Percentiles rank a stretch among this genome's conserved stretches.
These are phyloP conservation scores for Erodium moschatum DNA, from an alignment of 441 rosid genomes.

Conservation along the genomic window DNA sequence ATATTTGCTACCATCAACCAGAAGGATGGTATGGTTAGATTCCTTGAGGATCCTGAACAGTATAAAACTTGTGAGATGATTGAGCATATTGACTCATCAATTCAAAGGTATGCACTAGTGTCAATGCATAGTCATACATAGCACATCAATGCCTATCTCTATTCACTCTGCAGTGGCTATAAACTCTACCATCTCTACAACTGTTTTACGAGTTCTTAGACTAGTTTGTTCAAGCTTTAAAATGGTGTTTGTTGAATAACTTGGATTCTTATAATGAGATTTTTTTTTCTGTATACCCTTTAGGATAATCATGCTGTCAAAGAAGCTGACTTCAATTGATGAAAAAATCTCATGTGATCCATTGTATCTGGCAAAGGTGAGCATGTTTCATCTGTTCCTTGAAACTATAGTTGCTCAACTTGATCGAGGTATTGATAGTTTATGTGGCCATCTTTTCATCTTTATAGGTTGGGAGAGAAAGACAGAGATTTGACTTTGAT, in stretches of 20 bases:
- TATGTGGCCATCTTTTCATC: conserved; percentile 6
- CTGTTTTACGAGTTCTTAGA: not conserved
- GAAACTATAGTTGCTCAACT: not conserved
- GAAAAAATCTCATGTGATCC: conserved; percentile 71
- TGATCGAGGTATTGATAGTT: conserved; percentile 9
- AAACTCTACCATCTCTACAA: too few relatives aligned
- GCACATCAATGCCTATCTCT: too few relatives aligned
- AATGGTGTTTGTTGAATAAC: not conserved
- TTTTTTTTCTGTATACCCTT: not conserved
- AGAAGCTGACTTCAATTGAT: conserved; percentile 71
- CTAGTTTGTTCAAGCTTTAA: not conserved
- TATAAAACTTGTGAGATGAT: conserved; percentile 86
- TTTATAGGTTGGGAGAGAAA: conserved; percentile 71
- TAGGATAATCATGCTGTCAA: conserved; percentile 81
- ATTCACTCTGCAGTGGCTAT: too few relatives aligned
- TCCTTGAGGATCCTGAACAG: conserved; percentile 93
- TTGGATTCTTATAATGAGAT: not conserved
- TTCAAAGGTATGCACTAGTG: conserved; percentile 51
- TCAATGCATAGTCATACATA: too few relatives aligned
- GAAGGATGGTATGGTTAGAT: conserved; percentile 97
- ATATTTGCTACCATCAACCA: conserved; percentile 92
- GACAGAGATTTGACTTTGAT: conserved; percentile 81
- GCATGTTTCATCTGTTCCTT: conserved; percentile 11
- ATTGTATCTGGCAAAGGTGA: conserved; percentile 68
- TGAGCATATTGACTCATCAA: conserved; percentile 73